Percentiles rank a stretch among this genome's conserved stretches.
These are phyloP conservation scores for Ceratocystis lukuohia DNA, from an alignment of 2,329 filamentous ascomycete species.

Conservation along the genomic window DNA sequence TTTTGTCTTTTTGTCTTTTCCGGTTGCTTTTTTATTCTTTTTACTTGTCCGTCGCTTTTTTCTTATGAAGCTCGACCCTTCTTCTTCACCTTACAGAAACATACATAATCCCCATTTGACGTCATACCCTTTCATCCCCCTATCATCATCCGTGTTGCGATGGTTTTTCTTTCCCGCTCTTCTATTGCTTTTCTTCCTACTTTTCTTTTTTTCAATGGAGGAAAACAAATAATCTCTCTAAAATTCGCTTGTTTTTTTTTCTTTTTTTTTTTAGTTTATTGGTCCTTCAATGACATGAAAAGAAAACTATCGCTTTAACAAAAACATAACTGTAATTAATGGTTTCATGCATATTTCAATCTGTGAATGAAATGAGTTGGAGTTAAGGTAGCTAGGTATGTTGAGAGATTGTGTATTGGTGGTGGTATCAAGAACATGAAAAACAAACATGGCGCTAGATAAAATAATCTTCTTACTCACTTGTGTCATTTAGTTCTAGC, in stretches of 20 bases:
- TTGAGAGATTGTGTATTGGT: not conserved
- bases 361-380: too few species aligned
- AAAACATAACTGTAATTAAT: too few species aligned
- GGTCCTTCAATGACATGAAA: not conserved
- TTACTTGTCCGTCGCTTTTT: not conserved
- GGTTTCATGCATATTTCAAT: too few species aligned
- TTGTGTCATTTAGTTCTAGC: not conserved
- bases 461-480: not conserved
- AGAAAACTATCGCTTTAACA: not conserved
- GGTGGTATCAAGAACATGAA: not conserved
- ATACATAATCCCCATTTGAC: not conserved
- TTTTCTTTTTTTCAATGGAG: not conserved
- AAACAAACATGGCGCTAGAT: not conserved
- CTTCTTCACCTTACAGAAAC: not conserved
- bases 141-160: not conserved
- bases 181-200: not conserved
- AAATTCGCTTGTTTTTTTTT: not conserved
- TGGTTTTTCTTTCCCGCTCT: not conserved
- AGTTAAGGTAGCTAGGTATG: not conserved
- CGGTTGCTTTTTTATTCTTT: not conserved
- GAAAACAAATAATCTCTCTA: not conserved
- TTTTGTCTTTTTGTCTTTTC: not conserved
- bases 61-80: not conserved
- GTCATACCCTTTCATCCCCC: not conserved
- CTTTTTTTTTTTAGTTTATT: slow-evolving; percentile 1